These are phyloP conservation scores for Solanum tacnaense DNA, from an alignment of 257 asterid genomes.

Conservation along the genomic window DNA sequence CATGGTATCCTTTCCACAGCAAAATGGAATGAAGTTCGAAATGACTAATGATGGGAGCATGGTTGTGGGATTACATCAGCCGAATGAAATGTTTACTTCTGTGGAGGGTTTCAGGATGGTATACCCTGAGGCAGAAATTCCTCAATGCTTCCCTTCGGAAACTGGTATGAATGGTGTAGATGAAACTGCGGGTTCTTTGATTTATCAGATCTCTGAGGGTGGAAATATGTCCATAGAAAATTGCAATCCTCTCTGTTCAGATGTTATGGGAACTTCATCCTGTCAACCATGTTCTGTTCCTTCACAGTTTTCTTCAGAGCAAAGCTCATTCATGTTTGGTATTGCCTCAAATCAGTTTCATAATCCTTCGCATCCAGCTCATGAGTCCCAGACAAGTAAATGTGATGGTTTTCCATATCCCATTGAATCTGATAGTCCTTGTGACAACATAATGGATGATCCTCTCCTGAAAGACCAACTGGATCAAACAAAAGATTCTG, in stretches of 20 bases:
- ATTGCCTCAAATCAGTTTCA: slow-evolving; percentile 30
- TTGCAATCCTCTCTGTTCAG: slow-evolving; percentile 21
- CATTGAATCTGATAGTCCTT: slow-evolving; percentile 23
- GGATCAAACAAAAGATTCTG: slow-evolving; percentile 25
- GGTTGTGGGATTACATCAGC: slow-evolving; percentile 31
- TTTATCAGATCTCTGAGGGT: slow-evolving; percentile 37
- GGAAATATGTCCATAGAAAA: slow-evolving; percentile 32
- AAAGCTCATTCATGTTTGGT: slow-evolving; percentile 22
- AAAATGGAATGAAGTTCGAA: slow-evolving; percentile 20
- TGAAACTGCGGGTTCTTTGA: slow-evolving; percentile 25
- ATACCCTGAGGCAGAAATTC: slow-evolving; percentile 28
- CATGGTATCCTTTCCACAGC: slow-evolving; percentile 20
- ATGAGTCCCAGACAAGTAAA: slow-evolving; percentile 21
- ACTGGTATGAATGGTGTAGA: slow-evolving; percentile 17
- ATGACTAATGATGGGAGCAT: slow-evolving; percentile 24
- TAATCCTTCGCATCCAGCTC: slow-evolving; percentile 26
- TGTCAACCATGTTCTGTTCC: slow-evolving; percentile 27
- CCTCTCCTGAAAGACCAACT: slow-evolving; percentile 11
- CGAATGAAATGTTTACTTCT: slow-evolving; percentile 20
- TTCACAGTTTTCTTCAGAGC: slow-evolving; percentile 25
- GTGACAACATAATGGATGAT: slow-evolving; percentile 11
- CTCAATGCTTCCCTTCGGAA: slow-evolving; percentile 29
- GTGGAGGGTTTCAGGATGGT: slow-evolving; percentile 19
- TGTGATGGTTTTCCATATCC: slow-evolving; percentile 25
- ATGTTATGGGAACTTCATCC: slow-evolving; percentile 31